Base-by-base conservation (phyloP, 495 filamentous ascomycete genomes). In the Collariella sp. region DNA sequence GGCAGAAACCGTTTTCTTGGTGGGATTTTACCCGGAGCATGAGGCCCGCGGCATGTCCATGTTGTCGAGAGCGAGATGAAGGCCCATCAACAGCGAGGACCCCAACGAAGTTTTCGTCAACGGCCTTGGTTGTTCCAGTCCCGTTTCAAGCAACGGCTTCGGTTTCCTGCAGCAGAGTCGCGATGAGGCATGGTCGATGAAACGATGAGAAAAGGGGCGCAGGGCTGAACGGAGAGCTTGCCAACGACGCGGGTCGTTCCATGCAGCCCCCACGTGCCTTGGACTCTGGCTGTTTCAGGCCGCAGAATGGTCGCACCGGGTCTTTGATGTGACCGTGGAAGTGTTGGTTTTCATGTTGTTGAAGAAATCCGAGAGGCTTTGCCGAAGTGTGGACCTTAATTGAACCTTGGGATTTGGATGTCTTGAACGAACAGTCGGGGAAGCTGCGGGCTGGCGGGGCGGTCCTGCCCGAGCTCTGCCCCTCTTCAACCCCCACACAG, bases 211-310 rank as follows among this genome's bases (percentile, higher is more conserved):
- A 40, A 16, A 47, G 24, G 10, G 39, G n/a, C 49, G 19, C 50
- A 52, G 42, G 50, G 50, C 41, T 53, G 50, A 46, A 53, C 23
- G 50, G 10, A 10, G 10, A 7, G 18, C 45, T 19, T 34, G 15
- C 46, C 47, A 22, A 36, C 35, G 29, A 31, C 19, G 5, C n/a
- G 15, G 1, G 15, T 23, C 40, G 39, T 13, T 36, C 26, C 29
- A 44, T 52, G 22, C 26, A n/a, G 1, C 12, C 20, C 42, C 20
- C 51, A 40, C 42, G 42, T 53, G 51, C 42, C 23, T 34, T 10
- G 2, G 39, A 11, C 1, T 35, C 40, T n/a, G 22, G 20, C 18
- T 23, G 51, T 38, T 5, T 36, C 22, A 23, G 26, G 13, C 31
- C 33, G 31, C 1, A 22, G 22, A 24, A 42, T 31, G n/a, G n/a